Evolutionary conservation across 371 early-diverging fungal genomes (phyloP).

Genomic region (Rhizopus delemar): DNA sequence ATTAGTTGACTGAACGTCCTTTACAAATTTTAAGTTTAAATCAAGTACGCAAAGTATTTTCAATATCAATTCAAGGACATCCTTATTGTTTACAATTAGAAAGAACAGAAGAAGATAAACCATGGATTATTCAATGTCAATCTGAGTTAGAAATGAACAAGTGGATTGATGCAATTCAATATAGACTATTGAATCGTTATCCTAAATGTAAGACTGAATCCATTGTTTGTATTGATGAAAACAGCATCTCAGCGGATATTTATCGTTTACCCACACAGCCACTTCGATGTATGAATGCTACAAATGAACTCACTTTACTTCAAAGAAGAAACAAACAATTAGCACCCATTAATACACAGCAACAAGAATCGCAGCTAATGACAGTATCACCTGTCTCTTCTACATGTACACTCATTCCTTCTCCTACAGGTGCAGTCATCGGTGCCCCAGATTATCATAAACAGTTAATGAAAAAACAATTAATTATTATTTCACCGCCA

Average conservation of each 20-base stretch:
- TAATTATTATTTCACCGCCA: background rate
- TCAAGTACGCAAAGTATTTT: constrained; percentile 12
- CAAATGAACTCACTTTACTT: constrained; percentile 4
- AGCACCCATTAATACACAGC: constrained; percentile 18
- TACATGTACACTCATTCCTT: constrained; percentile 5
- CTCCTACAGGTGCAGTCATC: constrained; percentile 24
- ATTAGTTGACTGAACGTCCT: constrained; percentile 11
- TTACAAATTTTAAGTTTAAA: background rate
- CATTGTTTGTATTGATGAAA: background rate
- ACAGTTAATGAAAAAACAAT: background rate
- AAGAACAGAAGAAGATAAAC: constrained; percentile 1
- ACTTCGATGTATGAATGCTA: constrained; percentile 25
- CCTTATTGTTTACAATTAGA: constrained; percentile 24
- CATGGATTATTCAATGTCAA: constrained; percentile 30
- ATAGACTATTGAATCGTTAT: background rate
- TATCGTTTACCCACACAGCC: constrained; percentile 20
- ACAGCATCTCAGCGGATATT: constrained; percentile 6
- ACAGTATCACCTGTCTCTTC: background rate
- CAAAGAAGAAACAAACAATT: constrained; percentile 22
- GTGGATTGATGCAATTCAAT: constrained; percentile 25
- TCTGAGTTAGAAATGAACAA: constrained; percentile 22
- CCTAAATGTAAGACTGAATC: background rate
- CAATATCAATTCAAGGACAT: constrained; percentile 8
- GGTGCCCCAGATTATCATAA: background rate
- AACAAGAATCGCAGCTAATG: background rate